Evolutionary conservation across 352 stramenopile species (phyloP).

Genomic region (Aphanomyces astaci): DNA sequence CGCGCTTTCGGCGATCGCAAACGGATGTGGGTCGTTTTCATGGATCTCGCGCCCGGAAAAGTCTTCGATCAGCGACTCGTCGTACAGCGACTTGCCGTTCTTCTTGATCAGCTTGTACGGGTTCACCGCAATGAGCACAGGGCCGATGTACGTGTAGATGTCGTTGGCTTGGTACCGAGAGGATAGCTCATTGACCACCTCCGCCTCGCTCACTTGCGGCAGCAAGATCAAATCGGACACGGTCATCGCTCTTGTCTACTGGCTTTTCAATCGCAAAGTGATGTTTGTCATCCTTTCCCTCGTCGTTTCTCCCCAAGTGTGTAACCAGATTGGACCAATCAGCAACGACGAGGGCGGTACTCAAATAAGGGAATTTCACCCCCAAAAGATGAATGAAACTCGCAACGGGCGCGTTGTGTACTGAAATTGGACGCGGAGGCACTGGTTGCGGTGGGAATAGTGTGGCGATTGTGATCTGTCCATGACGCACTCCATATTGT

Average conservation of each 20-base stretch:
- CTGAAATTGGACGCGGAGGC: no score
- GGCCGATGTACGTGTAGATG: slow-evolving; percentile 88
- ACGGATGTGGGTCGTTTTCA: slow-evolving; percentile 73
- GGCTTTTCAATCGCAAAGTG: background rate
- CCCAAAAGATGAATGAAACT: no score
- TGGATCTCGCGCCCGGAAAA: slow-evolving; percentile 75
- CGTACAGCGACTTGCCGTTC: slow-evolving; percentile 35
- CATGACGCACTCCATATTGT: no score
- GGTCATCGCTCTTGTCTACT: no score
- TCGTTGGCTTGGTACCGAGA: slow-evolving; percentile 69
- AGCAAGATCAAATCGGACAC: slow-evolving; percentile 68
- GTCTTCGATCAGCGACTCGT: slow-evolving; percentile 59
- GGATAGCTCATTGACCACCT: slow-evolving; percentile 70
- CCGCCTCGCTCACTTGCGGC: slow-evolving; percentile 60
- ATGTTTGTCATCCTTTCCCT: no score
- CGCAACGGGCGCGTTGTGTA: no score
- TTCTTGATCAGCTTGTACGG: slow-evolving; percentile 72
- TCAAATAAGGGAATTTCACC: background rate
- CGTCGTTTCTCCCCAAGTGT: no score
- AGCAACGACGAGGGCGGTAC: no score
- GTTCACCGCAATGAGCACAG: slow-evolving; percentile 86
- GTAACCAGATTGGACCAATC: no score
- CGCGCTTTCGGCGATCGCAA: slow-evolving; percentile 74
- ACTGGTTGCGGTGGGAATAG: no score
- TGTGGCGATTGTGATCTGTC: no score